phyloP scores from a whole-genome alignment of 2,329 filamentous ascomycete genomes.

The Colletotrichum tropicicola region DNA sequence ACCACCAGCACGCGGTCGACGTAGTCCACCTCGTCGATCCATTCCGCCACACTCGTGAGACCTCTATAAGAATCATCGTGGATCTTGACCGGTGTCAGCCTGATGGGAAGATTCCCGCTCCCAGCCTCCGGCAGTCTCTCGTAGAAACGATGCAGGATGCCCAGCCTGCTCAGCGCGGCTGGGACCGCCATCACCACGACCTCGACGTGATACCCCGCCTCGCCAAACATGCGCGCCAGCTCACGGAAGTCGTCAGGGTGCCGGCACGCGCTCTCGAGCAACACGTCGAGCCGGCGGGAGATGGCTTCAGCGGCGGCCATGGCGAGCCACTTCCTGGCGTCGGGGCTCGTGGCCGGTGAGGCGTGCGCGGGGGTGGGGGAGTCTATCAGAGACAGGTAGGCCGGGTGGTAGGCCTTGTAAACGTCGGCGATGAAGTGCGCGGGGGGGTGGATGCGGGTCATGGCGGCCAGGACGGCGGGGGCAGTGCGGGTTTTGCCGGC shows the following conservation, averaged over 20 bases:
- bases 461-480: constrained; percentile 45
- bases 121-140: constrained; percentile 44
- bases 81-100: constrained; percentile 53
- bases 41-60: constrained; percentile 45
- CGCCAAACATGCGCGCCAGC: constrained; percentile 45
- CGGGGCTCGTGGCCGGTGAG: constrained; percentile 47
- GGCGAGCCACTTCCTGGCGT: constrained; percentile 54
- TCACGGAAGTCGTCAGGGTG: constrained; percentile 50
- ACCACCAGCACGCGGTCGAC: constrained; percentile 49
- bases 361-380: constrained; percentile 43
- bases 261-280: constrained; percentile 56
- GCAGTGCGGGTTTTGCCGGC: constrained; percentile 57
- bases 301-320: constrained; percentile 47
- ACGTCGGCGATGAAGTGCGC: constrained; percentile 58
- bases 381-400: constrained; percentile 43
- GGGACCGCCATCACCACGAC: constrained; percentile 54
- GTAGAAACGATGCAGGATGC: constrained; percentile 51
- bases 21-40: constrained; percentile 42
- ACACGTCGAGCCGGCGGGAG: constrained; percentile 41
- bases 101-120: constrained; percentile 44
- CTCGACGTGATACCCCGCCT: constrained; percentile 45
- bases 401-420: constrained; percentile 58
- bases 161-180: constrained; percentile 49
- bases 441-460: constrained; percentile 34
- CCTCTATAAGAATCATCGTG: constrained; percentile 56